Conservation (phyloP, 148 eudicot species). For the Heliosperma pusillum region DNA sequence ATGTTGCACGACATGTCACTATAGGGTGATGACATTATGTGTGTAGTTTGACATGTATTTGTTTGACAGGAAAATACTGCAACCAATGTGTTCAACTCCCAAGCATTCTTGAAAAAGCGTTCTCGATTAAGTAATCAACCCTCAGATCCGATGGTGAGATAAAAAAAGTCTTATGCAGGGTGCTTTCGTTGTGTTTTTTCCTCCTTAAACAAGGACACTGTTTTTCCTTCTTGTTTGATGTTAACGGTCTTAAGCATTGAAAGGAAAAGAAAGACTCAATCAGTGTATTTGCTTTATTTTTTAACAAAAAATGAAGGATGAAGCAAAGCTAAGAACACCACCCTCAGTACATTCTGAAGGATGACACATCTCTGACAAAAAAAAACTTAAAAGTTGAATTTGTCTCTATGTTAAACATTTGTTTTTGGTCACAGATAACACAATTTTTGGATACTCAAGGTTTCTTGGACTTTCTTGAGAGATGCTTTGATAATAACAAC, state of each 20-base stretch:
- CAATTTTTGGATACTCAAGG: slow-evolving; percentile 97
- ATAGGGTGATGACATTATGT: background rate
- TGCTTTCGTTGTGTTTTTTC: background rate
- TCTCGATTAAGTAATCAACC: slow-evolving; percentile 90
- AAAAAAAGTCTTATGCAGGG: background rate
- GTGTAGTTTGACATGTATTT: background rate
- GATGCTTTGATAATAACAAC: slow-evolving; percentile 68
- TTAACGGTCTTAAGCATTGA: background rate
- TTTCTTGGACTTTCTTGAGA: slow-evolving; percentile 90
- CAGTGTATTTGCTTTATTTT: background rate
- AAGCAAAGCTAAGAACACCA: background rate
- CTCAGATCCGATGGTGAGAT: slow-evolving; percentile 74
- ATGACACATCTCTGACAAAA: no score
- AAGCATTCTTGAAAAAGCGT: slow-evolving; percentile 96
- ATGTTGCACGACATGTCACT: background rate
- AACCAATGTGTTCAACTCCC: slow-evolving; percentile 81
- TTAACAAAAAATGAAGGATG: background rate
- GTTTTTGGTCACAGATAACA: slow-evolving; percentile 53
- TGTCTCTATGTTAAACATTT: slow-evolving; percentile 5
- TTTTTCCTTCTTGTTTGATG: slow-evolving; percentile 1
- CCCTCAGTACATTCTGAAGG: background rate
- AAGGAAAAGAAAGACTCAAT: background rate
- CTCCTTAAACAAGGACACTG: background rate
- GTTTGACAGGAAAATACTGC: slow-evolving; percentile 86
- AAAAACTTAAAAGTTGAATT: background rate